Conservation (phyloP, 2,329 filamentous ascomycete species). For the Colletotrichum gloeosporioides region DNA sequence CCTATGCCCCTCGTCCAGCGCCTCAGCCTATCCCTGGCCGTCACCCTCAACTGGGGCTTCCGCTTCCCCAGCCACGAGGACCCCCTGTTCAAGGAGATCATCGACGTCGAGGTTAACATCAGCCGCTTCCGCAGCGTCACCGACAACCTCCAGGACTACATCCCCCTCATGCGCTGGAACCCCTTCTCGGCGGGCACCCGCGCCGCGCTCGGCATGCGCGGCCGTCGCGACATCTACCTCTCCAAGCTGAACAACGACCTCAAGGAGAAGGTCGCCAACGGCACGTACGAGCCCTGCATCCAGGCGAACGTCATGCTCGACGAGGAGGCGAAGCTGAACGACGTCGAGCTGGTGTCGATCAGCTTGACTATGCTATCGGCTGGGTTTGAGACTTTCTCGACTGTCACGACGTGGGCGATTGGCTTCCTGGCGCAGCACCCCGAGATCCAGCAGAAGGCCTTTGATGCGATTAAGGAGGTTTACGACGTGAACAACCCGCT, state of each 20-base stretch:
- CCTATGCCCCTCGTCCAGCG: conserved; percentile 67
- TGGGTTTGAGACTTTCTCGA: conserved; percentile 32
- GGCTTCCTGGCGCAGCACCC: conserved; percentile 30
- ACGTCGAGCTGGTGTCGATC: conserved; percentile 68
- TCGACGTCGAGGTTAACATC: conserved; percentile 27
- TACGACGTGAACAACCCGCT: conserved; percentile 78
- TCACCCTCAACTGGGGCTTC: conserved; percentile 71
- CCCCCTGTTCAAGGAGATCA: conserved; percentile 24
- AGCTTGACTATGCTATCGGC: conserved; percentile 68
- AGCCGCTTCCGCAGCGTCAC: conserved; percentile 24
- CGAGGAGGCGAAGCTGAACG: conserved; percentile 53
- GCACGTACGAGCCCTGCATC: conserved; percentile 71
- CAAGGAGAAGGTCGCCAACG: conserved; percentile 38
- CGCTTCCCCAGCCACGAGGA: conserved; percentile 33
- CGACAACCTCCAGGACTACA: conserved; percentile 27
- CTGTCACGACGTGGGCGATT: conserved; percentile 32
- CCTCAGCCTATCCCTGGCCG: conserved; percentile 67
- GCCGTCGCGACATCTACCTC: conserved; percentile 25
- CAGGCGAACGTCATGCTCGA: conserved; percentile 69
- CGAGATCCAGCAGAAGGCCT: conserved; percentile 32
- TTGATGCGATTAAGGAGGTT: conserved; percentile 45
- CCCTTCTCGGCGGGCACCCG: conserved; percentile 15
- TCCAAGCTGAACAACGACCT: conserved; percentile 23
- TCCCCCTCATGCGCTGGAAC: conserved; percentile 24
- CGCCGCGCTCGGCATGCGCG: conserved; percentile 21